Conservation (phyloP, 306 rosid genomes). For the Spatholobus suberectus region DNA sequence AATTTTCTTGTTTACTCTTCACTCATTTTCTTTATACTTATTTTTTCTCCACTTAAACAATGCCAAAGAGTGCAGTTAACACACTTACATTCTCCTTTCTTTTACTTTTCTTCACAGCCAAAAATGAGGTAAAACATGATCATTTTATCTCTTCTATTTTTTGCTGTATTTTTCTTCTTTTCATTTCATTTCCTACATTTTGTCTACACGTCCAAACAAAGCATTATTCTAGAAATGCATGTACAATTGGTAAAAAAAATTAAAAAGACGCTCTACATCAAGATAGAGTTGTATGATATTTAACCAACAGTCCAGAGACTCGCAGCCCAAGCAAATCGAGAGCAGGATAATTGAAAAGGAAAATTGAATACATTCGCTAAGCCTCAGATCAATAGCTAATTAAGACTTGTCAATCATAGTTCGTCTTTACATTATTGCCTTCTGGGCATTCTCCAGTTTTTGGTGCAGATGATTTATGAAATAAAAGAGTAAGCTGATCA, state of each 20-base stretch:
- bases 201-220: background rate
- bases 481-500: slow-evolving; percentile 74
- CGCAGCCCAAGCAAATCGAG: background rate
- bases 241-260: background rate
- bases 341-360: background rate
- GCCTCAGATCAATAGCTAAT: slow-evolving; percentile 38
- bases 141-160: background rate
- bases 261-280: background rate
- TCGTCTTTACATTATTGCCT: slow-evolving; percentile 50
- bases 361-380: slow-evolving; percentile 23
- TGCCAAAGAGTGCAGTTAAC: background rate
- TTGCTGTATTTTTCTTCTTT: background rate
- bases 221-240: background rate
- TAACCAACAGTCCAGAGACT: background rate
- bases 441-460: slow-evolving; percentile 43
- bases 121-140: background rate
- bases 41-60: background rate
- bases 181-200: background rate
- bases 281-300: background rate
- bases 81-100: background rate
- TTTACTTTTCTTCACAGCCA: background rate
- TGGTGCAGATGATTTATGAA: slow-evolving; percentile 46
- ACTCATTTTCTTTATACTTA: background rate
- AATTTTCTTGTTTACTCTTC: background rate
- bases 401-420: slow-evolving; percentile 42